A percentile compares a stretch with the other conserved stretches of the same genome.
phyloP scores from a whole-genome alignment of 352 stramenopile species.

The Achlya hypogyna region DNA sequence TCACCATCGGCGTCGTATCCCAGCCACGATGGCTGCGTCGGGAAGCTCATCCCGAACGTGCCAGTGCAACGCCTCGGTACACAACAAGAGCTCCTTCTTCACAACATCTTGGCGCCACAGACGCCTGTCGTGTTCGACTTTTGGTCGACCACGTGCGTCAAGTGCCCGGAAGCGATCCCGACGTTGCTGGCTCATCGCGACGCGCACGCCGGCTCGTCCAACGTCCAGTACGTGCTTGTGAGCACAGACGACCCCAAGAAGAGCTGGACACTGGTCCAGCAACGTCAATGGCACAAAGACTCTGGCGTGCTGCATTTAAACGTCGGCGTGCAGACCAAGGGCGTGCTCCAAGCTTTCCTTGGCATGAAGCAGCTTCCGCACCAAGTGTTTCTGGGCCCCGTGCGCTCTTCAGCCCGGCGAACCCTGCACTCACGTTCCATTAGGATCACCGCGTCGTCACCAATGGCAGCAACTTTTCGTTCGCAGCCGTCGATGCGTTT shows the following conservation, averaged over 20 bases:
- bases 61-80: background rate
- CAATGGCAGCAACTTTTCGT: constrained; percentile 3
- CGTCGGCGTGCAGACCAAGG: background rate
- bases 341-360: background rate
- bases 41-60: background rate
- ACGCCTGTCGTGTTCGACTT: background rate
- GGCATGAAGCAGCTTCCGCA: constrained; percentile 17
- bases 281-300: background rate
- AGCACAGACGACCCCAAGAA: constrained; percentile 4
- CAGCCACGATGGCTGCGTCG: background rate
- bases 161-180: constrained; percentile 6
- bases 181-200: background rate
- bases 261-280: constrained; percentile 1
- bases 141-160: background rate
- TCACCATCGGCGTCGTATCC: background rate
- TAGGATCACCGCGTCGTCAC: background rate
- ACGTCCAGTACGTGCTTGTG: constrained; percentile 8
- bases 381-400: background rate
- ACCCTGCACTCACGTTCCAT: background rate
- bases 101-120: background rate
- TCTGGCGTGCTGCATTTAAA: constrained; percentile 1
- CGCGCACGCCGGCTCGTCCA: background rate
- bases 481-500: background rate
- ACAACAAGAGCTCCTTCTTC: background rate
- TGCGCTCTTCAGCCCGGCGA: background rate